phyloP scores from a whole-genome alignment of 768 basidiomycete species.

The Piloderma croceum region DNA sequence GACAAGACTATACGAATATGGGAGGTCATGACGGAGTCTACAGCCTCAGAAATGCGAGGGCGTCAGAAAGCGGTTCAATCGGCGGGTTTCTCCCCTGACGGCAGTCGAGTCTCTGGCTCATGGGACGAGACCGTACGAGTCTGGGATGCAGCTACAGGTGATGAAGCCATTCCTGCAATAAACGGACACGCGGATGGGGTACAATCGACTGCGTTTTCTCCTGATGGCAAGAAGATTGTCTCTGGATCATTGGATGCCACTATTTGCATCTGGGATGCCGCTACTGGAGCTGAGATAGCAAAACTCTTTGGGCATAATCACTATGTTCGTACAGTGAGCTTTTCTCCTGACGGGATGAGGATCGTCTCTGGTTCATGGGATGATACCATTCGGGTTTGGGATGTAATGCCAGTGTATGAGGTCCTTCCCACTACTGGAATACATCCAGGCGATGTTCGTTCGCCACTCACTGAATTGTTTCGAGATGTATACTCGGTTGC shows the following conservation, averaged over 20 bases:
- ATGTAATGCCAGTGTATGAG: too few species aligned
- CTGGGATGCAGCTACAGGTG: conserved; percentile 20
- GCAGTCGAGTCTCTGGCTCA: conserved; percentile 9
- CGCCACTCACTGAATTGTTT: too few species aligned
- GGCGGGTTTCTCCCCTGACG: conserved; percentile 21
- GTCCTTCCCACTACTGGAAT: too few species aligned
- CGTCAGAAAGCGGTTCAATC: conserved; percentile 14
- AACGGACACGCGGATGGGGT: conserved; percentile 13
- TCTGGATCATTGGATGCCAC: conserved; percentile 21
- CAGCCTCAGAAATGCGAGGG: conserved; percentile 1
- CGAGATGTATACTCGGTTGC: too few species aligned
- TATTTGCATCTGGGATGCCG: conserved; percentile 17
- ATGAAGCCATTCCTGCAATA: conserved; percentile 4
- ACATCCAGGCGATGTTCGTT: too few species aligned
- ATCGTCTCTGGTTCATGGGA: conserved; percentile 7
- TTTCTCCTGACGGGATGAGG: conserved; percentile 1
- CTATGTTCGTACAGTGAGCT: conserved; percentile 3
- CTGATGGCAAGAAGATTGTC: conserved; percentile 14
- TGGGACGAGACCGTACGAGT: conserved; percentile 6
- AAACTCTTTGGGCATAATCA: background rate
- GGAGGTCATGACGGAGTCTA: conserved; percentile 9
- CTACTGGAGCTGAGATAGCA: conserved; percentile 16
- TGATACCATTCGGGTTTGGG: conserved; percentile 8
- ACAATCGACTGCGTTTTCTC: conserved; percentile 14
- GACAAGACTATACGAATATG: conserved; percentile 19